Conservation (phyloP, 345 rosid genomes). For the Acer campestre region DNA sequence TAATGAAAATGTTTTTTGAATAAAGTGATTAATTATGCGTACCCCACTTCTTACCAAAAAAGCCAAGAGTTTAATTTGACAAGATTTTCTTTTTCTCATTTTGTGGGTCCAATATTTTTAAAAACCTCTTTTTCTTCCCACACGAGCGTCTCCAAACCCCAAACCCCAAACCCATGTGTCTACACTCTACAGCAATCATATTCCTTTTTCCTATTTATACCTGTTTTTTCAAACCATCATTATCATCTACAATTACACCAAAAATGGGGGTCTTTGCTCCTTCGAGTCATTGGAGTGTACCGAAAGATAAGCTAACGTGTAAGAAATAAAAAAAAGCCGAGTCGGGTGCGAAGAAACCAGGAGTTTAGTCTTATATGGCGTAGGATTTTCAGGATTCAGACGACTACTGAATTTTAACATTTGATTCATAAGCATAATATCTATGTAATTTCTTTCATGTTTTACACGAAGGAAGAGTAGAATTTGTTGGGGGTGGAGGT, state of each 20-base stretch:
- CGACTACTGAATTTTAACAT: too few relatives aligned
- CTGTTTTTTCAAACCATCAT: not conserved
- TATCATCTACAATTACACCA: too few relatives aligned
- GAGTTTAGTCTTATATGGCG: too few relatives aligned
- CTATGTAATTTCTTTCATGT: too few relatives aligned
- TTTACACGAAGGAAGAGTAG: not conserved
- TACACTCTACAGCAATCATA: not conserved
- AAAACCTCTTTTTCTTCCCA: not conserved
- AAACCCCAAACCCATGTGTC: too few relatives aligned
- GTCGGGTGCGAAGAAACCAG: too few relatives aligned
- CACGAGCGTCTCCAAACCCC: slow-evolving; percentile 23
- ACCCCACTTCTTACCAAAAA: slow-evolving; percentile 1
- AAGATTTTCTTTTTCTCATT: not conserved
- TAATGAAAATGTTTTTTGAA: slow-evolving; percentile 3
- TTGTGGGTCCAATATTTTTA: not conserved
- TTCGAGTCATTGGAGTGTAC: slow-evolving; percentile 9
- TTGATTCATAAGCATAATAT: too few relatives aligned
- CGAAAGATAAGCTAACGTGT: not conserved
- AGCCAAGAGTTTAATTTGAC: slow-evolving; percentile 17
- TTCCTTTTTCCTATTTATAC: not conserved
- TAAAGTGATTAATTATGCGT: not conserved
- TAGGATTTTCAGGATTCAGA: too few relatives aligned
- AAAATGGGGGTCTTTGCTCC: not conserved
- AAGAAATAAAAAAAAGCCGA: not conserved
- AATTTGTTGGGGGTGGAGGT: not conserved